Percentiles rank a stretch among this genome's conserved stretches.
Evolutionary conservation across 306 rosid genomes (phyloP).

Genomic region (Cicer arietinum): DNA sequence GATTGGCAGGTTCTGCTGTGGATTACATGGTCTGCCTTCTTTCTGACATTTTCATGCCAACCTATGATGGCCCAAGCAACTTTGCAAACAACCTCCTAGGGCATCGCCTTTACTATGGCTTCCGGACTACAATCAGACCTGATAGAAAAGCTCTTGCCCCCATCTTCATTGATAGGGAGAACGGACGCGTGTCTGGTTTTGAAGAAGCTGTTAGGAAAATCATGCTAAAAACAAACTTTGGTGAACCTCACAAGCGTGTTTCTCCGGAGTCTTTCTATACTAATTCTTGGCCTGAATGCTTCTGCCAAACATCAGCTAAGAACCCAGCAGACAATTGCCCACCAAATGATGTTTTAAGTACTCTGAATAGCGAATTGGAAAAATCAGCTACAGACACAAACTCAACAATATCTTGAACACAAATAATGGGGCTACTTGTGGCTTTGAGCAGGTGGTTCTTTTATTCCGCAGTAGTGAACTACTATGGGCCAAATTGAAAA

Average conservation of each 20-base stretch:
- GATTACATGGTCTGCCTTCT: conserved; percentile 99
- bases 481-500: conserved; percentile 41
- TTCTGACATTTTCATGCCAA: conserved; percentile 98
- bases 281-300: conserved; percentile 99
- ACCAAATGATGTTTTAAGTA: conserved; percentile 69
- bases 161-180: conserved; percentile 78
- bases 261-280: conserved; percentile 95
- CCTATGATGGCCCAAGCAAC: conserved; percentile 99
- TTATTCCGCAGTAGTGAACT: conserved; percentile 39
- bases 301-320: conserved; percentile 75
- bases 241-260: conserved; percentile 86
- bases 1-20: conserved; percentile 94
- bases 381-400: conserved; percentile 50
- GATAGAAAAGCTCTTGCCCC: conserved; percentile 98
- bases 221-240: conserved; percentile 84
- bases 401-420: conserved; percentile 53
- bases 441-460: conserved; percentile 41
- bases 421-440: conserved; percentile 42
- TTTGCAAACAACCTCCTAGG: conserved; percentile 99
- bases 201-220: conserved; percentile 78
- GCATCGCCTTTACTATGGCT: conserved; percentile 96
- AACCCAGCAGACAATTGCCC: conserved; percentile 82
- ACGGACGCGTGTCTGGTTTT: conserved; percentile 65
- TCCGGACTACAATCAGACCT: conserved; percentile 88
- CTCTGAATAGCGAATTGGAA: conserved; percentile 55